Conservation (phyloP, 202 grass and related monocot genomes). For the Sporobolus alterniflorus region DNA sequence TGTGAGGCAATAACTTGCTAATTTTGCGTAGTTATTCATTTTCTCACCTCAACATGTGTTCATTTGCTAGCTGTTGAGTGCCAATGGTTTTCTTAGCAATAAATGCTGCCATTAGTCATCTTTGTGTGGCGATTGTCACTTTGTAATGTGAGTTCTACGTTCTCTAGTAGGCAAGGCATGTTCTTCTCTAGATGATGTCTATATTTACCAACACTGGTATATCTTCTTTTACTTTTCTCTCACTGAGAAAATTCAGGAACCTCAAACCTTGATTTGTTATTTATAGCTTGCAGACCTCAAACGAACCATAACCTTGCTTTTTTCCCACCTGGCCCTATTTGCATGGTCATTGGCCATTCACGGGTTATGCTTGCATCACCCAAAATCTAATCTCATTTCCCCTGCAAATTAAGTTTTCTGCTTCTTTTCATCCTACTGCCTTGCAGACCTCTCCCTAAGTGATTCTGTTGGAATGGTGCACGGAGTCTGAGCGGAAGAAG, state of each 20-base stretch:
- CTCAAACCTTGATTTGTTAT: conserved; percentile 47
- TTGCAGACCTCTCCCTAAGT: conserved; percentile 1
- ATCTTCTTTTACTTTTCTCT: background rate
- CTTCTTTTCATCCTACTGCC: conserved; percentile 11
- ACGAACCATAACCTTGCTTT: background rate
- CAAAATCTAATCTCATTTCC: conserved; percentile 21
- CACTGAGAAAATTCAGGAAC: conserved; percentile 12
- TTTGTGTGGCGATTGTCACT: background rate
- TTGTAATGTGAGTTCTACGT: background rate
- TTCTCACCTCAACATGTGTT: background rate
- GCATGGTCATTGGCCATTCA: conserved; percentile 27
- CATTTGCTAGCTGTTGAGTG: background rate
- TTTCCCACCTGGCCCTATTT: conserved; percentile 4
- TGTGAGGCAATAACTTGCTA: conserved; percentile 4
- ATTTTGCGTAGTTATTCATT: background rate
- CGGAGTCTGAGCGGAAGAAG: conserved; percentile 6
- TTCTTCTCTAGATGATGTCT: background rate
- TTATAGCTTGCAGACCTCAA: conserved; percentile 40
- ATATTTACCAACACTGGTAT: conserved; percentile 27
- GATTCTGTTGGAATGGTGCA: conserved; percentile 29
- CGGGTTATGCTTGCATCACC: conserved; percentile 23
- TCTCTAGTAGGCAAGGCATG: background rate
- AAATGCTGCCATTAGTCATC: background rate
- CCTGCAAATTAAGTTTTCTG: background rate
- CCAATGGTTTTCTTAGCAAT: background rate